These are phyloP conservation scores for Nepenthes gracilis DNA, from an alignment of 148 eudicot species.

Conservation along the genomic window DNA sequence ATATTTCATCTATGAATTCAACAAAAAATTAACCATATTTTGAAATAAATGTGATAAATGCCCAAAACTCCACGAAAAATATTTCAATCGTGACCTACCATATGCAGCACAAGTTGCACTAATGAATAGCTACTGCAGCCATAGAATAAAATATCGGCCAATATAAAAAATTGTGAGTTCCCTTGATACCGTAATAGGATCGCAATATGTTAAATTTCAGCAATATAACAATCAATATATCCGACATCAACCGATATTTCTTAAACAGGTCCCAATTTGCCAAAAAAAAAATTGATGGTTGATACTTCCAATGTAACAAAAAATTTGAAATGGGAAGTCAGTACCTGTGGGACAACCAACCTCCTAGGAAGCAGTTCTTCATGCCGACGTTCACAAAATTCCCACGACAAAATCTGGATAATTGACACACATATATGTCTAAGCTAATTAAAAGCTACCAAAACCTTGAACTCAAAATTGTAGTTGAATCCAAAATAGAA, in stretches of 20 bases:
- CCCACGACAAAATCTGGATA: conserved; percentile 91
- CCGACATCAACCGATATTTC: too few relatives aligned
- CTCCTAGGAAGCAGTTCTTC: conserved; percentile 93
- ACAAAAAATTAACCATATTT: too few relatives aligned
- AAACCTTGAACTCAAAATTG: neutral
- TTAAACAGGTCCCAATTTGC: neutral
- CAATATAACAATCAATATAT: too few relatives aligned
- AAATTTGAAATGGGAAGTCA: too few relatives aligned
- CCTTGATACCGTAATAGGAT: too few relatives aligned
- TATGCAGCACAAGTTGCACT: neutral
- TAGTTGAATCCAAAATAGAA: neutral
- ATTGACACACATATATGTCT: neutral
- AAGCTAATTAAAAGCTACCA: conserved; percentile 1
- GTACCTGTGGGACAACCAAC: conserved; percentile 81
- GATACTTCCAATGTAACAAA: neutral
- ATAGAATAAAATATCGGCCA: neutral
- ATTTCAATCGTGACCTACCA: too few relatives aligned
- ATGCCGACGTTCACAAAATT: conserved; percentile 91
- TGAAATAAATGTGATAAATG: too few relatives aligned
- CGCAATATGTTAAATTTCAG: too few relatives aligned
- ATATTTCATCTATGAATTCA: too few relatives aligned
- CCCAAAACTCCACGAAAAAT: too few relatives aligned
- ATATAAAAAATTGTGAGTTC: too few relatives aligned
- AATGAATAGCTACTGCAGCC: neutral
- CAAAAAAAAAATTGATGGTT: neutral